Base-by-base conservation (phyloP, 805 yeast genomes). In the Barnettozyma salicaria region DNA sequence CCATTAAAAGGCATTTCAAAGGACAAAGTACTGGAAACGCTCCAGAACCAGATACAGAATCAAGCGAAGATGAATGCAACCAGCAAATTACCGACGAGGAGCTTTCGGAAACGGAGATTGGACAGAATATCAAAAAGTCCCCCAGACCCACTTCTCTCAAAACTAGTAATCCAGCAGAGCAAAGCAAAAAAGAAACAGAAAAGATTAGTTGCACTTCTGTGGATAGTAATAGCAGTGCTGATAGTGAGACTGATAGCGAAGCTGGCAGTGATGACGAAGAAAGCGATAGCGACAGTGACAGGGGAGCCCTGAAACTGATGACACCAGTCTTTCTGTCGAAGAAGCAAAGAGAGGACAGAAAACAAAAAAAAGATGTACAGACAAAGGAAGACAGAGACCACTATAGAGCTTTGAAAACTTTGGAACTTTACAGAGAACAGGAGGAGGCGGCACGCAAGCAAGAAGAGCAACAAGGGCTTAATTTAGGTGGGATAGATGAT, bases 401-500 rank as follows among this genome's bases (percentile, higher is more conserved):
- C 47, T 40, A 51, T 42, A 25, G 48, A 45, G 35, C 57, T 39
- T 19, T 50, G 32, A 30, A 60, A 49, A 40, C 50, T 30, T 47
- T 40, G 42, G 52, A 39, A 45, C 41, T 30, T 31, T 56, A 47
- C 34, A 53, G 50, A 39, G 49, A 40, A 37, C 57, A 47, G 30
- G 55, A 42, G 42, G 44, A 23, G 19, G 51, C 36, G 42, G 41
- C 34, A 27, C 48, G 34, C 34, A 50, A 42, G 21, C 40, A 36
- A 7, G 48, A 45, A n/a, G 41, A 43, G 16, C 42, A 48, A 12
- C 40, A 49, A 16, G 57, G 55, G 13, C 51, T 56, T 30, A 37
- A 48, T 16, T 56, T 52, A 4, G 37, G 40, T 3, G 64, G 49
- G 0, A 50, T 73, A 0, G 83, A 78, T 45, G 88, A 80, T 47